phyloP scores from a whole-genome alignment of 2,329 filamentous ascomycete species.

The Dactylella cylindrospora region DNA sequence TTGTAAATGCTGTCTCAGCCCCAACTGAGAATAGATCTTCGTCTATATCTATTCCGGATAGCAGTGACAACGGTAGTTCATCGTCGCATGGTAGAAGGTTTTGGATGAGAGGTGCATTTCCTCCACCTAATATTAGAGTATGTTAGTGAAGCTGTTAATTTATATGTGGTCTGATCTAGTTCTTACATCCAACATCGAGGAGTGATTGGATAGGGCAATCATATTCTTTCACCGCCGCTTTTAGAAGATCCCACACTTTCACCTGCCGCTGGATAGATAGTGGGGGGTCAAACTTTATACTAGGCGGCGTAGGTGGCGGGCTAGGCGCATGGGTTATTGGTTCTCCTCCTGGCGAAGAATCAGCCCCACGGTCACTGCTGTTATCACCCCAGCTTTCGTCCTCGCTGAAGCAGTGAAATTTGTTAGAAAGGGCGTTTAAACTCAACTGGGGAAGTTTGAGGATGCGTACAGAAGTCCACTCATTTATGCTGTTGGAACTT shows the following conservation, averaged over 20 bases:
- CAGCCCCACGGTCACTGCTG: no score
- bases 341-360: no score
- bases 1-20: conserved; percentile 43
- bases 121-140: conserved; percentile 21
- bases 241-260: conserved; percentile 42
- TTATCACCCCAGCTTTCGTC: no score
- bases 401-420: no score
- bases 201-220: conserved; percentile 43
- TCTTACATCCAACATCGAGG: conserved; percentile 48
- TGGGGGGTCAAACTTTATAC: conserved; percentile 46
- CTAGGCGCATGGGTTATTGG: not conserved
- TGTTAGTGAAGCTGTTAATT: not conserved
- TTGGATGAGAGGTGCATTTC: conserved; percentile 46
- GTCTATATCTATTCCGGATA: conserved; percentile 48
- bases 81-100: conserved; percentile 46
- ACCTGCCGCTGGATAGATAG: conserved; percentile 46
- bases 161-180: not conserved
- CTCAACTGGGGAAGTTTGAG: no score
- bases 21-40: conserved; percentile 30
- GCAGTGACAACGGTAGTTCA: conserved; percentile 44
- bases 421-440: no score
- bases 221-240: conserved; percentile 24
- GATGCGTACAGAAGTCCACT: no score
- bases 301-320: conserved; percentile 20
- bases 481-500: no score